Evolutionary conservation across 495 filamentous ascomycete species (phyloP).

Genomic region (Podospora didyma): DNA sequence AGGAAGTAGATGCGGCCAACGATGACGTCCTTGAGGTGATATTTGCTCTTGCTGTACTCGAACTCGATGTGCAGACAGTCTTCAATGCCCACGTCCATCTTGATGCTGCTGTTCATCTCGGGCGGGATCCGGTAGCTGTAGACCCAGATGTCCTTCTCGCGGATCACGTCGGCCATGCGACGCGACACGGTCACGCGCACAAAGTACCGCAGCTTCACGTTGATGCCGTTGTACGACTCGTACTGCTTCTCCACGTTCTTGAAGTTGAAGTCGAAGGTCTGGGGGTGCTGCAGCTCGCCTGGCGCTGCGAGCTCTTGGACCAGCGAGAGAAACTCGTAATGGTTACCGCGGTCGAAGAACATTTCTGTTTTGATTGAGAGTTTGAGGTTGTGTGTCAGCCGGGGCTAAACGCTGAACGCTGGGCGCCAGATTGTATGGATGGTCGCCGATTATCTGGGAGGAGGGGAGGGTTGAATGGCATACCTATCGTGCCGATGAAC

Average conservation of each 20-base stretch:
- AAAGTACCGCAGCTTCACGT: constrained; percentile 97
- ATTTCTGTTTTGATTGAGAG: constrained; percentile 56
- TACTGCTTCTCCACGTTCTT: constrained; percentile 99
- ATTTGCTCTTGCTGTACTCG: constrained; percentile 98
- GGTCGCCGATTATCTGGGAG: no score
- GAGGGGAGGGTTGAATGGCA: no score
- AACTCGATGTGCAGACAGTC: constrained; percentile 99
- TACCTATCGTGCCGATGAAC: constrained; percentile 98
- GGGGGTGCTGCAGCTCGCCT: constrained; percentile 95
- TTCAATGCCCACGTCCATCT: constrained; percentile 99
- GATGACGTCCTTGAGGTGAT: constrained; percentile 99
- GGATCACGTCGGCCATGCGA: constrained; percentile 94
- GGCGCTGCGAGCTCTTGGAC: constrained; percentile 94
- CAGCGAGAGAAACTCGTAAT: constrained; percentile 97
- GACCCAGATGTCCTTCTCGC: constrained; percentile 99
- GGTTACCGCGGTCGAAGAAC: constrained; percentile 99
- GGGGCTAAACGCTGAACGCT: no score
- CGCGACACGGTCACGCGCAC: constrained; percentile 93
- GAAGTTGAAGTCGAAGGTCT: constrained; percentile 99
- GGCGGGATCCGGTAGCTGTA: constrained; percentile 98
- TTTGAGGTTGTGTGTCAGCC: not conserved
- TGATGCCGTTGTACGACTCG: constrained; percentile 99
- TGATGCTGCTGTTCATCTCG: constrained; percentile 96
- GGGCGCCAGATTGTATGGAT: no score
- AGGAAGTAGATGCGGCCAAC: constrained; percentile 99